Conservation (phyloP, 2,329 filamentous ascomycete species). For the Nigrospora oryzae region DNA sequence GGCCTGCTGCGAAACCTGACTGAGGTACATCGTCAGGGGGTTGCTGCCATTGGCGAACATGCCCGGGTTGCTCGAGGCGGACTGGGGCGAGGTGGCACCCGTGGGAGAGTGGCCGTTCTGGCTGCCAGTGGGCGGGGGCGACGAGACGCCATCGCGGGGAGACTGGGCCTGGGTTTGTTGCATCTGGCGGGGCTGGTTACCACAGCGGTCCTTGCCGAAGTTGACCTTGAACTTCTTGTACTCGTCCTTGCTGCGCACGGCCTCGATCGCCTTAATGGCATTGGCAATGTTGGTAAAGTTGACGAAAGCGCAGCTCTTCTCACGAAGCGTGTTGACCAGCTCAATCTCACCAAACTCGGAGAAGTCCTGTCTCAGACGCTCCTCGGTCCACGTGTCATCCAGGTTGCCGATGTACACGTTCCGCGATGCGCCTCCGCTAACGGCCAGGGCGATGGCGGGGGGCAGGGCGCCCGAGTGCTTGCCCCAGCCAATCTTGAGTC, state of each 20-base stretch:
- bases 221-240: slow-evolving; percentile 99
- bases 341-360: slow-evolving; percentile 97
- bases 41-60: slow-evolving; percentile 80
- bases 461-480: slow-evolving; percentile 97
- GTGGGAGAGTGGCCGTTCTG: slow-evolving; percentile 51
- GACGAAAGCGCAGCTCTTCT: slow-evolving; percentile 99
- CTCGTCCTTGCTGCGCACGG: slow-evolving; percentile 86
- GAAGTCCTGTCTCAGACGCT: slow-evolving; percentile 91
- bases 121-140: slow-evolving; percentile 51
- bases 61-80: slow-evolving; percentile 45
- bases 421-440: slow-evolving; percentile 92
- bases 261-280: slow-evolving; percentile 98
- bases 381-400: slow-evolving; percentile 95
- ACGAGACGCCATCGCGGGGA: slow-evolving; percentile 54
- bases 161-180: slow-evolving; percentile 57
- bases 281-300: slow-evolving; percentile 99
- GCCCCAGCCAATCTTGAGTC: slow-evolving; percentile 97
- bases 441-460: slow-evolving; percentile 88
- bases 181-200: slow-evolving; percentile 87
- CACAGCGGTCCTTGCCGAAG: slow-evolving; percentile 97
- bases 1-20: slow-evolving; percentile 66
- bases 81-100: slow-evolving; percentile 47
- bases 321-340: slow-evolving; percentile 87
- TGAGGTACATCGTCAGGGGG: slow-evolving; percentile 87
- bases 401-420: slow-evolving; percentile 98